phyloP scores from a whole-genome alignment of 805 yeast species.

The Blastobotrys muscicola region DNA sequence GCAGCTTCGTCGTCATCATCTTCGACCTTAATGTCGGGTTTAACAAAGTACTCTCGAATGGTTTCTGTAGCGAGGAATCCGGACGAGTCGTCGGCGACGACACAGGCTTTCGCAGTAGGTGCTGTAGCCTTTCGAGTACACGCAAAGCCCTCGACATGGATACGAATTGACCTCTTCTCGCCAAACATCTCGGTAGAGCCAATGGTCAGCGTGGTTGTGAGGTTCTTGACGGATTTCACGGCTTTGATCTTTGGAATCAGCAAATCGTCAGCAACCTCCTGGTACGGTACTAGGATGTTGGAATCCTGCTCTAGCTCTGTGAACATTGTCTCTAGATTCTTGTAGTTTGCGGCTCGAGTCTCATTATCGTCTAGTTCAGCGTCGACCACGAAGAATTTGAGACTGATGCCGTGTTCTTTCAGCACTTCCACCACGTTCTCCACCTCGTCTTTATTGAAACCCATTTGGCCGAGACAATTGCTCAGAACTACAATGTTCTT shows the following conservation, averaged over 20 bases:
- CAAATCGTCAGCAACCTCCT: background rate
- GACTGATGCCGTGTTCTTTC: conserved; percentile 6
- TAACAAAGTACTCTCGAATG: conserved; percentile 13
- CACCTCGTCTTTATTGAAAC: conserved; percentile 2
- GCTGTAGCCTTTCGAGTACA: conserved; percentile 12
- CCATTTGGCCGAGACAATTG: conserved; percentile 11
- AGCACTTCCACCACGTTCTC: conserved; percentile 7
- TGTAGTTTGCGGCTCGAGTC: background rate
- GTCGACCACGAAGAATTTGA: conserved; percentile 14
- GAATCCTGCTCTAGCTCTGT: background rate
- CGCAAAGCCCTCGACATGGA: conserved; percentile 15
- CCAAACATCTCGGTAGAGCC: conserved; percentile 31
- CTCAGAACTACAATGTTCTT: conserved; percentile 33
- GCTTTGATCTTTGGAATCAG: conserved; percentile 29
- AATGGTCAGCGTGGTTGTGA: conserved; percentile 40
- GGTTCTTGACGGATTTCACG: conserved; percentile 38
- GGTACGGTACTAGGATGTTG: background rate
- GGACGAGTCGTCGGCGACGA: too few relatives aligned
- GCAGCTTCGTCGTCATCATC: conserved; percentile 19
- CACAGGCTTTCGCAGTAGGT: too few relatives aligned
- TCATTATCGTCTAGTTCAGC: background rate
- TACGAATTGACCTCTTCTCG: conserved; percentile 19
- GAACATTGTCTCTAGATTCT: background rate
- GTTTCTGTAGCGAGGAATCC: too few relatives aligned
- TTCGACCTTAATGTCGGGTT: conserved; percentile 5